Evolutionary conservation across 495 filamentous ascomycete genomes (phyloP), one percentile per base, ranked within the genome.

Genomic region (Schizothecium vesticola): DNA sequence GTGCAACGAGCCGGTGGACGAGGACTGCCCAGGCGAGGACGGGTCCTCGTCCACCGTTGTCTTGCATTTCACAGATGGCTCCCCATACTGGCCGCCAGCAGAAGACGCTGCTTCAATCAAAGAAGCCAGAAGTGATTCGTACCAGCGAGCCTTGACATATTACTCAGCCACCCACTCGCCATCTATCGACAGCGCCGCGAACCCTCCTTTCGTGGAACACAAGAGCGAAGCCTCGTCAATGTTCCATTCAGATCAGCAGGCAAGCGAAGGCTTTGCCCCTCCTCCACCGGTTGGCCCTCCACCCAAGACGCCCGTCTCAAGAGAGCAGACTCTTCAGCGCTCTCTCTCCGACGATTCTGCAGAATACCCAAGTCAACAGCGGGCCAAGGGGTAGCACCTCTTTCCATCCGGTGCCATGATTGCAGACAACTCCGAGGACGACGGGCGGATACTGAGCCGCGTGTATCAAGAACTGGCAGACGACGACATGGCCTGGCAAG

Each of bases 391-490:
- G 43, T 51, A 51, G 43, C 43, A 72, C 23, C 63, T 74, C 13
- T 71, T 71, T n/a, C 70, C 70, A 11, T 67, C 67, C 51, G 63
- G 55, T 16, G 71, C 72, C 36, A 65, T 56, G 55, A 56, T 59
- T 3, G 24, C 25, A 21, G 68, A 68, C 5, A 56, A n/a, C 26
- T 61, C 36, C 21, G 67, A 65, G 16, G 26, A 64, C 3, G 55
- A 69, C 10, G 23, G 23, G 1, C 64, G 43, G 26, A 31, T 73
- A 10, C 69, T 73, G 6, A 76, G 72, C 12, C 69, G 72, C 28
- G 71, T 67, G 9, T 70, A 73, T 33, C 76, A 73, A 23, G 56
- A 66, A n/a, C 70, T 80, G 21, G 69, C 75, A 3, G 72, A 72
- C 22, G 76, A 74, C 11, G 67, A 76, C 16, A 51, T 51, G 43